These are phyloP conservation scores for Papiliotrema laurentii DNA, from an alignment of 1,284 basidiomycete genomes.

Conservation along the genomic window DNA sequence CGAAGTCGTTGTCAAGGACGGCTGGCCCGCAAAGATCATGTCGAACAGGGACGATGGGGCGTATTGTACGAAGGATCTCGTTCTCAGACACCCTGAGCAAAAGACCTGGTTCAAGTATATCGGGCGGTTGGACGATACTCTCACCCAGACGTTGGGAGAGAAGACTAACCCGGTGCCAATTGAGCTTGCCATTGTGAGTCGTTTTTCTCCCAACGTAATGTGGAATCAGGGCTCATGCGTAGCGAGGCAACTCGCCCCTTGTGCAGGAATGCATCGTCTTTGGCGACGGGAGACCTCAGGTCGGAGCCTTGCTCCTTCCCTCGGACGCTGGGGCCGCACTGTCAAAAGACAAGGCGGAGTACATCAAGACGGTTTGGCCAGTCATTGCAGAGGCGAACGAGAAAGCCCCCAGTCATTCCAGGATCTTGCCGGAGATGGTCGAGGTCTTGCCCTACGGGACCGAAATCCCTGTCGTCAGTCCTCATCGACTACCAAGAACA, in stretches of 20 bases:
- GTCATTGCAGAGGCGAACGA: constrained; percentile 55
- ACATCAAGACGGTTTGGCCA: constrained; percentile 51
- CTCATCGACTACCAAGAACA: not conserved
- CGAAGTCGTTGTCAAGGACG: constrained; percentile 57
- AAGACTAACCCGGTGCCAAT: constrained; percentile 57
- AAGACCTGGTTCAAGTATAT: constrained; percentile 55
- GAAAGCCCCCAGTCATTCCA: constrained; percentile 55
- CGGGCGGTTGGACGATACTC: constrained; percentile 60
- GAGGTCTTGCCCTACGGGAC: constrained; percentile 51
- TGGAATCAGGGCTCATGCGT: not conserved
- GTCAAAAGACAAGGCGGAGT: constrained; percentile 45
- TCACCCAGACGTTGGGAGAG: constrained; percentile 51
- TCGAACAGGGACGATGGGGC: constrained; percentile 58
- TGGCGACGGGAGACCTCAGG: constrained; percentile 55
- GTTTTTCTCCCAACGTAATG: not conserved
- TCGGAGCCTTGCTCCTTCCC: constrained; percentile 58
- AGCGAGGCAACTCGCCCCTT: constrained; percentile 49
- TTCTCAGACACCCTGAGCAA: constrained; percentile 51
- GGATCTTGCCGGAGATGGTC: constrained; percentile 55
- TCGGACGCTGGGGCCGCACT: constrained; percentile 51
- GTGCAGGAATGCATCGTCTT: constrained; percentile 57
- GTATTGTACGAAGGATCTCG: constrained; percentile 60
- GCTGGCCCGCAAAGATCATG: constrained; percentile 57
- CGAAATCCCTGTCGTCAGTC: constrained; percentile 32
- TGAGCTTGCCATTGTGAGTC: constrained; percentile 42